phyloP scores from a whole-genome alignment of 208 protist genomes.

The Acanthamoeba lugdunensis region DNA sequence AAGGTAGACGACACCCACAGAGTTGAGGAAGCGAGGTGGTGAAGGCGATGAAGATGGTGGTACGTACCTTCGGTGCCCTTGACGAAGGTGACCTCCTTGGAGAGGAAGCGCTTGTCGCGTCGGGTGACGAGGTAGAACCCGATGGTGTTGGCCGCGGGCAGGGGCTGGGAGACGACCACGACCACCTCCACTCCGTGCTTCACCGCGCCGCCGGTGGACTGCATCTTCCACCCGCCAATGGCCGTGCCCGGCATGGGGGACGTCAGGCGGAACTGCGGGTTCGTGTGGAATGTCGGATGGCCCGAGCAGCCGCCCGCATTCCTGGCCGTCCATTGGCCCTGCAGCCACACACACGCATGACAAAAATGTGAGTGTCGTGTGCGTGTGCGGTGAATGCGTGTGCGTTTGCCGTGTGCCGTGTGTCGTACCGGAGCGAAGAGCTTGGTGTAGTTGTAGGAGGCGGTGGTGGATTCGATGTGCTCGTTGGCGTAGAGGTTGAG shows the following conservation, averaged over 20 bases:
- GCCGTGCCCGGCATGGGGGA: background rate
- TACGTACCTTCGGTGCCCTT: slow-evolving; percentile 54
- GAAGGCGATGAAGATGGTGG: background rate
- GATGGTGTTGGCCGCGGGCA: slow-evolving; percentile 40
- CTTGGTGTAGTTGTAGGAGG: background rate
- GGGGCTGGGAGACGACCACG: slow-evolving; percentile 36
- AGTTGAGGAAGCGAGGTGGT: background rate
- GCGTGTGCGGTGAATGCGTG: background rate
- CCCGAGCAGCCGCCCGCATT: slow-evolving; percentile 26
- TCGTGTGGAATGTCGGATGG: slow-evolving; percentile 49
- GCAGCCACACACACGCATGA: background rate
- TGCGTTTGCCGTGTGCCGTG: background rate
- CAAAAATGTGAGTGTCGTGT: background rate
- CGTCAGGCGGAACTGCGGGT: slow-evolving; percentile 10
- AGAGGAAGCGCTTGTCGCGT: background rate
- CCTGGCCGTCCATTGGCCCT: slow-evolving; percentile 40
- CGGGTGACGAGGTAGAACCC: slow-evolving; percentile 47
- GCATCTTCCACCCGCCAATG: slow-evolving; percentile 12
- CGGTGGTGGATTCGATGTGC: background rate
- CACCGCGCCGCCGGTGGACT: background rate
- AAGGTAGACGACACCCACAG: background rate
- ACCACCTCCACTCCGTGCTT: slow-evolving; percentile 7
- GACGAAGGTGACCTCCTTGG: slow-evolving; percentile 43
- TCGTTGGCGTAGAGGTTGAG: slow-evolving; percentile 58
- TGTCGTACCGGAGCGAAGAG: background rate